A percentile compares a stretch with the other conserved stretches of the same genome.
phyloP scores from a whole-genome alignment of 2,329 filamentous ascomycete species.

The Fusarium secorum region DNA sequence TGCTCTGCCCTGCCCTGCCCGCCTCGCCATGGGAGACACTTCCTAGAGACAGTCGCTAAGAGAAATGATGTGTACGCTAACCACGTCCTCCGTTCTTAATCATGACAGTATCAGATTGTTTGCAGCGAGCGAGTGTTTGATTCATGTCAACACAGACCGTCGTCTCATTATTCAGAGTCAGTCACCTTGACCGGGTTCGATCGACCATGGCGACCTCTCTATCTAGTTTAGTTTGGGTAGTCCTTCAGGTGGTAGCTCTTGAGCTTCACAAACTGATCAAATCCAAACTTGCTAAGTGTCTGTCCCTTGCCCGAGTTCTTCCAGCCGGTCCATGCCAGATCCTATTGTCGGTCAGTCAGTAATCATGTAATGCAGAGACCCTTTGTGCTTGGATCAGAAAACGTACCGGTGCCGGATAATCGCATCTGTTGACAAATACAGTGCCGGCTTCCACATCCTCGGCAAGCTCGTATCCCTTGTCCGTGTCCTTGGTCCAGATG shows the following conservation, averaged over 20 bases:
- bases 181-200: constrained; percentile 13
- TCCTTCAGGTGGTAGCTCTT: constrained; percentile 97
- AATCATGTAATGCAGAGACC: not conserved
- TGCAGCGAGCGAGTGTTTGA: constrained; percentile 14
- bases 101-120: constrained; percentile 1
- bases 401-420: constrained; percentile 88
- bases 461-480: constrained; percentile 76
- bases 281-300: constrained; percentile 88
- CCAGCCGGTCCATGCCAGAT: constrained; percentile 97
- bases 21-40: constrained; percentile 9
- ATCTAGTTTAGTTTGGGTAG: constrained; percentile 63
- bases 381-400: constrained; percentile 13
- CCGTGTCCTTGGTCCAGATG: constrained; percentile 92
- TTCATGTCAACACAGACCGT: constrained; percentile 6
- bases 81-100: not conserved
- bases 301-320: constrained; percentile 95
- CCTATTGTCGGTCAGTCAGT: constrained; percentile 57
- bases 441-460: constrained; percentile 90
- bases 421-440: constrained; percentile 94
- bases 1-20: not conserved
- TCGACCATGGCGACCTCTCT: constrained; percentile 2
- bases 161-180: constrained; percentile 20
- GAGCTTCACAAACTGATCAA: constrained; percentile 94
- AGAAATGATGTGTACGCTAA: constrained; percentile 18
- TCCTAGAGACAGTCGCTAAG: constrained; percentile 29